Evolutionary conservation across 2,329 filamentous ascomycete genomes (phyloP).

Genomic region (Cercospora zeina): DNA sequence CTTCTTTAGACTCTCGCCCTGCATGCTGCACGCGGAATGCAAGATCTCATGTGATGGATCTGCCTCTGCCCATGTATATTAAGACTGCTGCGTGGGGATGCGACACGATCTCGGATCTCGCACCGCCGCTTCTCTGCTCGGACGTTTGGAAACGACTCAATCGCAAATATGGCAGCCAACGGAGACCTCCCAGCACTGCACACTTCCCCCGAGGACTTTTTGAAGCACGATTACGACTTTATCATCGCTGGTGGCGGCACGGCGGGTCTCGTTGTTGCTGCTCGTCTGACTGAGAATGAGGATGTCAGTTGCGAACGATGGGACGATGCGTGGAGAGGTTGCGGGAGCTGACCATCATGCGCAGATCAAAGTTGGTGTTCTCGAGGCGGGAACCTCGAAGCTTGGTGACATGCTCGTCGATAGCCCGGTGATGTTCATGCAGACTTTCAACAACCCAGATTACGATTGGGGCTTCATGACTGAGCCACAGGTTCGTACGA

Average conservation of each 20-base stretch:
- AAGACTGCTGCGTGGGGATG: constrained; percentile 2
- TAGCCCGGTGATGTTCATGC: constrained; percentile 32
- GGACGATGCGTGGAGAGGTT: constrained; percentile 4
- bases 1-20: constrained; percentile 10
- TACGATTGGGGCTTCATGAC: constrained; percentile 34
- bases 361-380: constrained; percentile 27
- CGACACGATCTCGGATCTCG: not conserved
- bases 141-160: not conserved
- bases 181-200: constrained; percentile 34
- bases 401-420: constrained; percentile 33
- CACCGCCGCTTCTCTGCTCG: not conserved
- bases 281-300: constrained; percentile 37
- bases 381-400: constrained; percentile 39
- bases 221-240: constrained; percentile 36
- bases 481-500: constrained; percentile 25
- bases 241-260: constrained; percentile 39
- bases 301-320: constrained; percentile 32
- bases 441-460: constrained; percentile 32
- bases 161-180: constrained; percentile 29
- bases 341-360: not conserved
- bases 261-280: constrained; percentile 38
- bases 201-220: constrained; percentile 31
- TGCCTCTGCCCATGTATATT: constrained; percentile 4
- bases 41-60: constrained; percentile 8
- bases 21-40: constrained; percentile 15